phyloP scores from a whole-genome alignment of 257 asterid genomes.

The Gynochthodes officinalis region DNA sequence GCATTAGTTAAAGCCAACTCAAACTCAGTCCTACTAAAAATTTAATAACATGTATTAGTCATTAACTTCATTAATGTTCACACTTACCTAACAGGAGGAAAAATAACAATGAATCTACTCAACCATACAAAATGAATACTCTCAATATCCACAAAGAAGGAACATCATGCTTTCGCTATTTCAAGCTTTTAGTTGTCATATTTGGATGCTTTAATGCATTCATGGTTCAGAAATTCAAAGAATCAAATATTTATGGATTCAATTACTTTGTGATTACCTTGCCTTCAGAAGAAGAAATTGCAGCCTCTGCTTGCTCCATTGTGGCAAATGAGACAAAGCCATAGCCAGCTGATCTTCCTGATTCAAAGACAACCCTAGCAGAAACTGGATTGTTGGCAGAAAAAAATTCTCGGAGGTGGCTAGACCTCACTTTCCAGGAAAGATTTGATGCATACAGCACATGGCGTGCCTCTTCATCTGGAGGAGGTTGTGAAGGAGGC shows the following conservation, averaged over 20 bases:
- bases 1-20: not conserved
- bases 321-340: conserved; percentile 83
- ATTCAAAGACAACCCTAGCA: conserved; percentile 66
- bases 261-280: conserved; percentile 38
- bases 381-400: conserved; percentile 63
- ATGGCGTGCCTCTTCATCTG: conserved; percentile 47
- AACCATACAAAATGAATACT: not conserved
- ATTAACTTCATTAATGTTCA: not conserved
- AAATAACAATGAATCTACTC: not conserved
- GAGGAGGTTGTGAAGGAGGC: conserved; percentile 33
- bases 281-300: conserved; percentile 60
- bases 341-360: conserved; percentile 79
- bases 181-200: no score
- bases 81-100: not conserved
- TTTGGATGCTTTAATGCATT: not conserved
- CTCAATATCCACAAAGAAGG: not conserved
- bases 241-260: not conserved
- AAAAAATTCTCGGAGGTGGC: conserved; percentile 64
- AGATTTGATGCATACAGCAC: conserved; percentile 74
- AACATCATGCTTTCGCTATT: not conserved
- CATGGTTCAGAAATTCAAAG: not conserved
- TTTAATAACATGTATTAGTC: not conserved
- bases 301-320: conserved; percentile 82
- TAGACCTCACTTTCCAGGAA: conserved; percentile 88
- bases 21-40: not conserved